These are phyloP conservation scores for Nakaseomyces sp. DNA, from an alignment of 1,139 yeast genomes.

Conservation along the genomic window DNA sequence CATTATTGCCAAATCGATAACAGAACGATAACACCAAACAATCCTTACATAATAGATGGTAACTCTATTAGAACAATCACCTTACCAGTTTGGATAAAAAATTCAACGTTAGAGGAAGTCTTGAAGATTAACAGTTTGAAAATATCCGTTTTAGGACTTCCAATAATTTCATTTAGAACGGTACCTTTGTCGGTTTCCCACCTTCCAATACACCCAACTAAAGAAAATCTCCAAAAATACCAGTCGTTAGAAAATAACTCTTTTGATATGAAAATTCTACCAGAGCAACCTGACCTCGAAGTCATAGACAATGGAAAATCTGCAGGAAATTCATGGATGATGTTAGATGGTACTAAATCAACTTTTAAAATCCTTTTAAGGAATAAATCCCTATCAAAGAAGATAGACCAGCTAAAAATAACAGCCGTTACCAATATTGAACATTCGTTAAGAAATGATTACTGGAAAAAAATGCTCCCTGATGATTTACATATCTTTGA, in stretches of 20 bases:
- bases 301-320: constrained; percentile 18
- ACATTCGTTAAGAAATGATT: constrained; percentile 21
- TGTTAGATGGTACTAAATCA: constrained; percentile 67
- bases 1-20: constrained; percentile 27
- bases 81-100: constrained; percentile 38
- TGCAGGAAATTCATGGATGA: constrained; percentile 37
- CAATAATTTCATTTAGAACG: constrained; percentile 21
- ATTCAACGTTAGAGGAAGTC: constrained; percentile 33
- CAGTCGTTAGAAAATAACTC: background rate
- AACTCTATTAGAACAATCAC: constrained; percentile 35
- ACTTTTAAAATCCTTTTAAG: constrained; percentile 44
- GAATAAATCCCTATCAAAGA: constrained; percentile 36
- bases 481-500: constrained; percentile 26
- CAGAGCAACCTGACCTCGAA: constrained; percentile 29
- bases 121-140: constrained; percentile 36
- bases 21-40: constrained; percentile 14
- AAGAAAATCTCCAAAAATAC: background rate
- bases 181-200: constrained; percentile 4
- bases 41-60: constrained; percentile 35
- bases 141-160: constrained; percentile 43
- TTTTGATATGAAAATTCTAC: constrained; percentile 19
- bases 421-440: constrained; percentile 23
- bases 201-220: background rate
- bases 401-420: constrained; percentile 23
- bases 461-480: constrained; percentile 25